Base-by-base conservation (phyloP, 371 early-diverging fungal genomes). In the Mortierella sp. region DNA sequence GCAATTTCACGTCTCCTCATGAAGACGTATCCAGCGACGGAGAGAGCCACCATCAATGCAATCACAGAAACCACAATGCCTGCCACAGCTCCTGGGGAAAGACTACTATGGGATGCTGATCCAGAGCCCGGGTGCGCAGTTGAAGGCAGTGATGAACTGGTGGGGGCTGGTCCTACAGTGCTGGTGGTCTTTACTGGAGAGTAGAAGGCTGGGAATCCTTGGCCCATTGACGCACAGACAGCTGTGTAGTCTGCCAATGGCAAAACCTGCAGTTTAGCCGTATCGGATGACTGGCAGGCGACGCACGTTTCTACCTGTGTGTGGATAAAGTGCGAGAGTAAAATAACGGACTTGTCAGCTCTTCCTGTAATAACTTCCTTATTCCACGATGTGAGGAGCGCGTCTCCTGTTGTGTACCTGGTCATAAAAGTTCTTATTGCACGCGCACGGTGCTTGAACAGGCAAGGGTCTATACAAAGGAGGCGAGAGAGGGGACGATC, bases 21-120 rank as follows among this genome's bases (percentile, higher is more conserved):
- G 41, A 55, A 73, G 1, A 73, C 73, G 31, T 73, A 73, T 55
- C 64, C 73, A 31, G 73, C 73, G 1, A 73, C 73, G 18, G 61
- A 30, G 23, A 73, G 46, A 2, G 73, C 73, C 0, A 73, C 68
- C 34, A 73, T 50, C 23, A 73, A 31, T 18, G 73, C 73, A 42
- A 73, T 54, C 0, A 53, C 64, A 16, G 73, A 73, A 5, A 73
- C 73, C 38, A 73, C 39, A 26, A 72, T 67, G 62, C 73, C 73
- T 19, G 73, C 73, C 13, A 72, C 39, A 26, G 73, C 73, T 14
- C 73, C 73, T 14, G 73, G 67, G 5, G 67, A 63, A 16, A 72
- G 73, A 43, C 47, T 34, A 24, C 41, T 53, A 28, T 52, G 45
- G 13, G 27, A 27, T 9, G 31, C 27, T 28, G 57, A 59, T 13